These are phyloP conservation scores for Aspergillus japonicus DNA, from an alignment of 2,329 filamentous ascomycete genomes.

Conservation along the genomic window DNA sequence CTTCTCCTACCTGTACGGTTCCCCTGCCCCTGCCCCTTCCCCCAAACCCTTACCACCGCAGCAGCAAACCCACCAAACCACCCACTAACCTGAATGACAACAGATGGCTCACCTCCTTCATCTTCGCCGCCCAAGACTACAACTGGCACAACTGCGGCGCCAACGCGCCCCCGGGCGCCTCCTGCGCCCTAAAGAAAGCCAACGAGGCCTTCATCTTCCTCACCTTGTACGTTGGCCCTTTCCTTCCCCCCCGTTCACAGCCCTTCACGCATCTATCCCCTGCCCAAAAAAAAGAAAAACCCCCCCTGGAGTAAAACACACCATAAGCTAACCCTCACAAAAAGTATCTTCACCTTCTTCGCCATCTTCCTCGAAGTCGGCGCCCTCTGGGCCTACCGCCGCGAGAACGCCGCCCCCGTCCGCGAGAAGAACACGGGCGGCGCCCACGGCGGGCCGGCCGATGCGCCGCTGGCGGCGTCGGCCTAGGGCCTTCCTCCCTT, in stretches of 20 bases:
- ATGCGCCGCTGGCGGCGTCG: constrained; percentile 13
- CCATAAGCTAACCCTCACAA: neutral
- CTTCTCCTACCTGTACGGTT: constrained; percentile 47
- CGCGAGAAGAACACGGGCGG: constrained; percentile 27
- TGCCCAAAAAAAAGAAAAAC: too few relatives aligned
- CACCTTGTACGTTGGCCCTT: constrained; percentile 39
- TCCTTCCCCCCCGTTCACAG: neutral
- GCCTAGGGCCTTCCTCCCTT: too few relatives aligned
- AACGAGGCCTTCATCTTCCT: constrained; percentile 48
- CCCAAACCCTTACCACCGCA: too few relatives aligned
- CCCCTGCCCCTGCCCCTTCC: neutral
- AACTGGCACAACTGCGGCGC: constrained; percentile 30
- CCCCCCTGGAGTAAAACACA: too few relatives aligned
- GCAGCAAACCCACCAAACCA: neutral
- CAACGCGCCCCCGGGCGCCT: constrained; percentile 32
- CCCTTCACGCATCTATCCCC: too few relatives aligned
- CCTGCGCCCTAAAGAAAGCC: constrained; percentile 41
- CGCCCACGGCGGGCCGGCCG: constrained; percentile 20
- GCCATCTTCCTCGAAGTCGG: constrained; percentile 40
- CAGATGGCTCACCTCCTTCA: constrained; percentile 50
- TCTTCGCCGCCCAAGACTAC: constrained; percentile 50
- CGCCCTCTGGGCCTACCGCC: constrained; percentile 35
- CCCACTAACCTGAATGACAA: neutral
- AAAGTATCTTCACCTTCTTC: constrained; percentile 44
- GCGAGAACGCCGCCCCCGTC: constrained; percentile 15